A percentile compares a stretch with the other conserved stretches of the same genome.
These are phyloP conservation scores for Solanum dulcamara DNA, from an alignment of 257 asterid genomes.

Conservation along the genomic window DNA sequence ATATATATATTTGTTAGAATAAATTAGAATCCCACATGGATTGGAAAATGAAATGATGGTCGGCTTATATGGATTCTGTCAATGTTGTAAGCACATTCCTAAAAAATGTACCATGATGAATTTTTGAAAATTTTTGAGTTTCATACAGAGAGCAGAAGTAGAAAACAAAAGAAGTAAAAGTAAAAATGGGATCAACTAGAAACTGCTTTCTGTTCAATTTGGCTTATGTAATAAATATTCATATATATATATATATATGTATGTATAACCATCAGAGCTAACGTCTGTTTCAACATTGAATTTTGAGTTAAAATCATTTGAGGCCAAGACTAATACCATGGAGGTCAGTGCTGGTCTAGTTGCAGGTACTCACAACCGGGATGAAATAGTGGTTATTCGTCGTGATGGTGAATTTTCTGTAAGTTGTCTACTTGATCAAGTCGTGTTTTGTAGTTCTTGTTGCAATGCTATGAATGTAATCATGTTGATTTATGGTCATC, in stretches of 20 bases:
- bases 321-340: background rate
- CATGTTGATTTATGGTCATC: background rate
- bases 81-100: background rate
- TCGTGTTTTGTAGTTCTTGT: background rate
- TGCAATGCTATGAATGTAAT: background rate
- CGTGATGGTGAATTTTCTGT: background rate
- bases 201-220: background rate
- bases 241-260: background rate
- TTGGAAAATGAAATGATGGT: background rate
- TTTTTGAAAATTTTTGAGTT: background rate
- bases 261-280: background rate
- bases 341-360: constrained; percentile 5
- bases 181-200: background rate
- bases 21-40: background rate
- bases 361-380: constrained; percentile 7
- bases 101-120: background rate
- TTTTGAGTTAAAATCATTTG: background rate
- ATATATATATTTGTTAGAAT: background rate
- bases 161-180: background rate
- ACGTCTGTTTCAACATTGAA: background rate
- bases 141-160: background rate
- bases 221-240: background rate
- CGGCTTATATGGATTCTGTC: background rate
- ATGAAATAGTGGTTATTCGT: constrained; percentile 12
- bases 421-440: background rate